Conservation (phyloP, 768 basidiomycete species). For the Boletales sp. region DNA sequence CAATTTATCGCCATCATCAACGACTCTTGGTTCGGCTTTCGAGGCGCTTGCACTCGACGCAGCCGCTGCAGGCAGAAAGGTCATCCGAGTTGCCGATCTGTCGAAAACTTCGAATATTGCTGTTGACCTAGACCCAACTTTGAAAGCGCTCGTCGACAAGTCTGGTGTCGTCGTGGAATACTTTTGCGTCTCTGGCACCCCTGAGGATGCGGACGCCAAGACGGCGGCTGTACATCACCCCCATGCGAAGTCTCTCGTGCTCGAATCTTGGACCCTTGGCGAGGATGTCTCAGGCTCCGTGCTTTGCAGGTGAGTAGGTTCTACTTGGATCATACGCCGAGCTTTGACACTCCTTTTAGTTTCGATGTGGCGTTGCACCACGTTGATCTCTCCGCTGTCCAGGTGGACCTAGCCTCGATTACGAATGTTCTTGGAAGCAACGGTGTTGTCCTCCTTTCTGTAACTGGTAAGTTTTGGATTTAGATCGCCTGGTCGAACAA, state of each 20-base stretch:
- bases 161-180: constrained; percentile 15
- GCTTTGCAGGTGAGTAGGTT: constrained; percentile 10
- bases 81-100: constrained; percentile 24
- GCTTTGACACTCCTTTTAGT: not conserved
- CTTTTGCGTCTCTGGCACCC: constrained; percentile 13
- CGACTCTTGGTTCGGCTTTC: constrained; percentile 15
- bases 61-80: constrained; percentile 16
- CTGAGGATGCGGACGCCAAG: constrained; percentile 24
- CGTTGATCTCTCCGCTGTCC: constrained; percentile 18
- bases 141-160: constrained; percentile 17
- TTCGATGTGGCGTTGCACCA: constrained; percentile 22
- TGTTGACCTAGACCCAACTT: constrained; percentile 11
- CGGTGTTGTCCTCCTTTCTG: constrained; percentile 21
- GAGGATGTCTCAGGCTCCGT: constrained; percentile 1
- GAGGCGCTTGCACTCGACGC: constrained; percentile 15
- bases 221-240: constrained; percentile 9
- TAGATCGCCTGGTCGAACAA: not conserved
- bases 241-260: constrained; percentile 13
- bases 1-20: not conserved
- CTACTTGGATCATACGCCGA: too few relatives aligned
- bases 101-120: constrained; percentile 17
- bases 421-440: constrained; percentile 20
- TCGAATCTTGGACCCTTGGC: constrained; percentile 18
- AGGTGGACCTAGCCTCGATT: constrained; percentile 18
- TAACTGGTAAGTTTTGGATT: constrained; percentile 15